Base-by-base conservation (phyloP, 441 rosid species). In the Arabidopsis hybrid region DNA sequence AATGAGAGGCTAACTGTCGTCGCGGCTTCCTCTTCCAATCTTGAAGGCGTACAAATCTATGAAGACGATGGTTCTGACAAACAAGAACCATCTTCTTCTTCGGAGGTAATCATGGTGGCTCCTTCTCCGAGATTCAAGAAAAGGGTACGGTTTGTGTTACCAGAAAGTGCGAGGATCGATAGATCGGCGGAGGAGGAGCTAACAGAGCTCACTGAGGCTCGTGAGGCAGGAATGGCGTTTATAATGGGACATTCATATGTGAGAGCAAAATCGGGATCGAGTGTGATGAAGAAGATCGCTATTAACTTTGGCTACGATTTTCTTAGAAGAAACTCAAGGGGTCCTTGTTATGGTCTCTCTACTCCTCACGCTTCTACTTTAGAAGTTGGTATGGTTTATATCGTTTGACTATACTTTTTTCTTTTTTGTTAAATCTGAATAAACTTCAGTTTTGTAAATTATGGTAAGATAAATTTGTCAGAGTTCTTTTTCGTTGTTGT, bases 161-260 rank as follows among this genome's bases (percentile, higher is more conserved):
- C 97, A 3, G 92, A 90, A 59, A 85, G 83, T 60, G 86, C 86
- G 8, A 79, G 31, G 72, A 82, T 93, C 0, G 84, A 91, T 31
- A 57, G 14, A 8, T 88, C 78, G 0, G 82, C 84, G 2, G 69
- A 56, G 61, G 86, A 87, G 57, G 98, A 93, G 88, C 35, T 93
- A 85, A 77, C 39, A 46, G 98, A 89, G 78, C 84, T 93, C 31
- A 84, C 78, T 86, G 87, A 91, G 67, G 97, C 96, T 34, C 90
- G 93, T 82, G 98, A 93, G 66, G 91, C 91, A 2, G 97, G 98
- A 35, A 83, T 93, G 85, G 91, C 96, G 12, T 91, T 86, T 45
- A 91, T 93, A 74, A 81, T 90, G 50, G 95, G 97, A 21, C 97
- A 90, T 62, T 85, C 90, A 0, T 89, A 93, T n/a, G 91, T 93